phyloP scores from a whole-genome alignment of 257 asterid genomes.

The Thymus mandschuricus region DNA sequence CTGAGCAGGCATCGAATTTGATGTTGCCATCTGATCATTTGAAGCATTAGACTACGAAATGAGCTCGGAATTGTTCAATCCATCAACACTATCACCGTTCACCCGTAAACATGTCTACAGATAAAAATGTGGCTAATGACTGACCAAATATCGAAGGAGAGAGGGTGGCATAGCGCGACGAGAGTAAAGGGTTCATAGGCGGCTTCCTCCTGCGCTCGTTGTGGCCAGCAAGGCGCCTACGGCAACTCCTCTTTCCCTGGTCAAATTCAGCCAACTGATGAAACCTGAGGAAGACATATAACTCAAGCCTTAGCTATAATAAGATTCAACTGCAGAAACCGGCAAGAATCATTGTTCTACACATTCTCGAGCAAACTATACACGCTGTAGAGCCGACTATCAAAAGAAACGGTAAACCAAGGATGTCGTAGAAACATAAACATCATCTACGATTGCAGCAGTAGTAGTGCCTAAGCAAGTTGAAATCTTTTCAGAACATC shows the following conservation, averaged over 20 bases:
- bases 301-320: constrained; percentile 1
- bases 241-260: constrained; percentile 91
- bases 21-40: constrained; percentile 50
- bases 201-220: constrained; percentile 94
- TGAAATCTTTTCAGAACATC: background rate
- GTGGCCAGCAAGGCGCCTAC: constrained; percentile 95
- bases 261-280: constrained; percentile 89
- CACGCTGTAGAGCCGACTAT: background rate
- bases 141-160: constrained; percentile 62
- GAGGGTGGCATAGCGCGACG: constrained; percentile 59
- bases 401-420: background rate
- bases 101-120: background rate
- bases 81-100: background rate
- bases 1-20: constrained; percentile 53
- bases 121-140: background rate
- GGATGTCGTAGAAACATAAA: background rate
- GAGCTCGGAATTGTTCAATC: background rate
- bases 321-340: background rate
- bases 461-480: background rate
- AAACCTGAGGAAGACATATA: constrained; percentile 58
- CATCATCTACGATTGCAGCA: background rate
- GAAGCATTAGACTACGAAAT: background rate
- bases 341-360: background rate
- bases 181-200: constrained; percentile 56
- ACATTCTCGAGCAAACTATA: background rate